Conservation (phyloP, 1,139 yeast genomes). For the Casaregolazyma suthepensis region DNA sequence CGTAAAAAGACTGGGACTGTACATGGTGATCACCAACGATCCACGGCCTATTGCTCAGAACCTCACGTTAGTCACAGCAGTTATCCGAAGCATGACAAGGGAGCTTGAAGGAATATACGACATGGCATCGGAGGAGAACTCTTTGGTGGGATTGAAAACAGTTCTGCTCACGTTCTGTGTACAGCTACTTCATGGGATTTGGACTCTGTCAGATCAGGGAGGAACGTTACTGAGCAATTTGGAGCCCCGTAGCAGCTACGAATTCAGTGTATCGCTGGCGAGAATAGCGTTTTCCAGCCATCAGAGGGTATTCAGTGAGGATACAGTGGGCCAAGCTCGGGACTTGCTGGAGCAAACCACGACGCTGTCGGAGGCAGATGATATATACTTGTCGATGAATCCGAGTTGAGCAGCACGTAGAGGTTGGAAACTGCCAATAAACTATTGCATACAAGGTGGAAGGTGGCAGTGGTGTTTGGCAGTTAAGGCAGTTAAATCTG, state of each 20-base stretch:
- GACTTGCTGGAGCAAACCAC: conserved; percentile 64
- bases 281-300: conserved; percentile 43
- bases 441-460: not conserved
- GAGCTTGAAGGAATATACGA: conserved; percentile 18
- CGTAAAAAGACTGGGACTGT: conserved; percentile 2
- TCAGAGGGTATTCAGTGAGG: conserved; percentile 42
- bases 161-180: conserved; percentile 19
- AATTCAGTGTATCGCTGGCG: conserved; percentile 46
- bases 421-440: not conserved
- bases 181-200: conserved; percentile 20
- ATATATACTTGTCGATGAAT: conserved; percentile 41
- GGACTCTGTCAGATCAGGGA: conserved; percentile 14
- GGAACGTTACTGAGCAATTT: conserved; percentile 12
- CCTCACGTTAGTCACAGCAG: not conserved
- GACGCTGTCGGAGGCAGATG: conserved; percentile 76
- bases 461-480: too few species aligned
- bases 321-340: conserved; percentile 62
- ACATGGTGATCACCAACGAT: conserved; percentile 1
- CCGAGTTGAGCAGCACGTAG: not conserved
- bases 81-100: conserved; percentile 11
- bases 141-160: conserved; percentile 2
- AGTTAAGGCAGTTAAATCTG: too few species aligned
- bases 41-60: conserved; percentile 1
- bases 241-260: conserved; percentile 32
- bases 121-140: conserved; percentile 6